Conservation (phyloP, 2,329 filamentous ascomycete species). For the Stagonosporopsis cucurbitacearum region DNA sequence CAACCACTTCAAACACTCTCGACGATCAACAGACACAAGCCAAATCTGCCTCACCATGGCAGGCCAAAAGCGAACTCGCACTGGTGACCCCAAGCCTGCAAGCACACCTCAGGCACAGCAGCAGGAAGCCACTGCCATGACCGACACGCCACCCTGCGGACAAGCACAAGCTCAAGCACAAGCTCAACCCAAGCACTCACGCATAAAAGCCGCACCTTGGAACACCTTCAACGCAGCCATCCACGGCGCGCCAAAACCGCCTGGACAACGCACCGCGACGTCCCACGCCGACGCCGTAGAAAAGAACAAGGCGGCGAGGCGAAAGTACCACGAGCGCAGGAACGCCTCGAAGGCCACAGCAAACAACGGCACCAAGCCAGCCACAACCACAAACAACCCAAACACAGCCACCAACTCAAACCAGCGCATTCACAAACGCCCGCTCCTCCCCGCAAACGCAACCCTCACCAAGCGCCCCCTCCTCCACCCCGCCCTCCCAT, state of each 20-base stretch:
- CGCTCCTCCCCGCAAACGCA: slow-evolving; percentile 47
- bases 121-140: not conserved
- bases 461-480: slow-evolving; percentile 63
- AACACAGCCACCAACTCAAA: not conserved
- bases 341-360: not conserved
- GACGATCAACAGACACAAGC: not conserved
- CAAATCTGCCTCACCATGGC: slow-evolving; percentile 16
- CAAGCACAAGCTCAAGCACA: slow-evolving; percentile 24
- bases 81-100: slow-evolving; percentile 30
- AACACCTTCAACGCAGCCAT: slow-evolving; percentile 5
- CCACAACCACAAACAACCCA: not conserved
- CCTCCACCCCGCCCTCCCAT: slow-evolving; percentile 61
- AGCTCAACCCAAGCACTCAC: slow-evolving; percentile 14
- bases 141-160: slow-evolving; percentile 1
- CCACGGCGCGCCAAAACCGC: not conserved
- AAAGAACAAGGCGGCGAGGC: not conserved
- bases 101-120: not conserved
- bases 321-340: not conserved
- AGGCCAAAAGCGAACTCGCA: slow-evolving; percentile 35
- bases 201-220: slow-evolving; percentile 5
- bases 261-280: not conserved
- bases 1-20: not conserved
- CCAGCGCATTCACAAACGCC: slow-evolving; percentile 2
- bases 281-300: not conserved
- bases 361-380: not conserved